A percentile compares a stretch with the other conserved stretches of the same genome.
phyloP scores from a whole-genome alignment of 805 yeast genomes.

The Wickerhamomyces silvicola region DNA sequence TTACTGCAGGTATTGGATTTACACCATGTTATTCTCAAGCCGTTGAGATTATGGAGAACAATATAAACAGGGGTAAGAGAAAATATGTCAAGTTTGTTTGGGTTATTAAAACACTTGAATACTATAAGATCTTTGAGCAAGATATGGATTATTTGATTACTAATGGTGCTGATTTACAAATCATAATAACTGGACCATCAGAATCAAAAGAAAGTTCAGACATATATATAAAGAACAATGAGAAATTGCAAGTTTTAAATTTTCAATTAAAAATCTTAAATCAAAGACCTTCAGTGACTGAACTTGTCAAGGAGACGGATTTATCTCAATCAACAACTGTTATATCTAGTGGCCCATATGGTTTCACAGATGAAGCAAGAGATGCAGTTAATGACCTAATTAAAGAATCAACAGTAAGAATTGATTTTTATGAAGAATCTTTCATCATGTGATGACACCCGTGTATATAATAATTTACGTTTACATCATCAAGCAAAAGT shows the following conservation, averaged over 20 bases:
- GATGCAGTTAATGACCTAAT: slow-evolving; percentile 38
- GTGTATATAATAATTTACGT: not conserved
- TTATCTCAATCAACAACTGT: slow-evolving; percentile 39
- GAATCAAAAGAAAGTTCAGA: slow-evolving; percentile 2
- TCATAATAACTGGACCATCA: slow-evolving; percentile 13
- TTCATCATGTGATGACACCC: slow-evolving; percentile 11
- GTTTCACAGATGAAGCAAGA: slow-evolving; percentile 52
- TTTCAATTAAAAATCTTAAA: slow-evolving; percentile 1
- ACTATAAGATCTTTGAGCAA: slow-evolving; percentile 40
- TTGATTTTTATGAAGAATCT: slow-evolving; percentile 28
- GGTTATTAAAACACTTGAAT: slow-evolving; percentile 49
- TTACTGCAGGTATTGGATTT: slow-evolving; percentile 49
- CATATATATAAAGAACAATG: slow-evolving; percentile 3
- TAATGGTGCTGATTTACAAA: slow-evolving; percentile 16
- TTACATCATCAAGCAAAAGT: too few species aligned
- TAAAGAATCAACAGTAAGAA: slow-evolving; percentile 18
- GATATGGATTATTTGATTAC: slow-evolving; percentile 34
- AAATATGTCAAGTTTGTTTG: slow-evolving; percentile 47
- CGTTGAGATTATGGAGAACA: slow-evolving; percentile 18
- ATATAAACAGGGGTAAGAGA: slow-evolving; percentile 8
- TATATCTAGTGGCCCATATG: slow-evolving; percentile 58
- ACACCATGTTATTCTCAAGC: slow-evolving; percentile 44
- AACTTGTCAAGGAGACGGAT: slow-evolving; percentile 10
- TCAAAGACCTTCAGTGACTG: slow-evolving; percentile 11
- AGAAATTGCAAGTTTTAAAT: slow-evolving; percentile 1